phyloP scores from a whole-genome alignment of 345 rosid species.

The Eutrema japonicum region DNA sequence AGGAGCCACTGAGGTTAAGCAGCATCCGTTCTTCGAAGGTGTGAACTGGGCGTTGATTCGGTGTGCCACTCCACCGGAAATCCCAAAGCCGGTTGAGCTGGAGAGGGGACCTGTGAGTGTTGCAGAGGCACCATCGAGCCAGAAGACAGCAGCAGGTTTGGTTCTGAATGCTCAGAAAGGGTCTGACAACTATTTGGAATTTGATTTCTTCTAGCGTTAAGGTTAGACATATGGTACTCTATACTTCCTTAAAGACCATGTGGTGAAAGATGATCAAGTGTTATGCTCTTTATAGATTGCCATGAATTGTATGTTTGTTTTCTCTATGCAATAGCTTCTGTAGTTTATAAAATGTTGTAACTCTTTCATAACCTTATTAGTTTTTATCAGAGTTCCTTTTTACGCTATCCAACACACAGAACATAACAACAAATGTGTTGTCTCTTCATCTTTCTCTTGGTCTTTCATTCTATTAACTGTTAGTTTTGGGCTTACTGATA shows the following conservation, averaged over 20 bases:
- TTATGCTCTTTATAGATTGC: conserved; percentile 46
- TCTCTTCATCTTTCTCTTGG: conserved; percentile 7
- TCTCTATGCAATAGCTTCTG: conserved; percentile 18
- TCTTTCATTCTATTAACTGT: conserved; percentile 27
- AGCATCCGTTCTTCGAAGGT: conserved; percentile 91
- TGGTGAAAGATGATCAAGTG: conserved; percentile 37
- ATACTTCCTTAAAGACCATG: conserved; percentile 34
- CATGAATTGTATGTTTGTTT: conserved; percentile 50
- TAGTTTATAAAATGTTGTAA: conserved; percentile 31
- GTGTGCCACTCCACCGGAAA: conserved; percentile 85
- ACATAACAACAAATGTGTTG: conserved; percentile 16
- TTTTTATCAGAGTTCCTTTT: conserved; percentile 15
- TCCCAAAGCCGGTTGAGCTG: conserved; percentile 78
- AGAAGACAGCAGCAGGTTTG: conserved; percentile 49
- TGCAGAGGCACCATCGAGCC: conserved; percentile 54
- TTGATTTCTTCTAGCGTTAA: conserved; percentile 83
- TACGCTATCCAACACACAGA: conserved; percentile 29
- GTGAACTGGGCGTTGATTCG: conserved; percentile 93
- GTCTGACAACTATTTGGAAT: conserved; percentile 83
- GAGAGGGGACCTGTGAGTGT: conserved; percentile 53
- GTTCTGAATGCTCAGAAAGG: conserved; percentile 57
- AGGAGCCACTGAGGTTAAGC: conserved; percentile 93
- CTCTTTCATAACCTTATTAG: conserved; percentile 32
- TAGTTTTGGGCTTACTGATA: conserved; percentile 46
- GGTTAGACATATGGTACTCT: conserved; percentile 48